phyloP scores from a whole-genome alignment of 768 basidiomycete species.

The Suillus subluteus region DNA sequence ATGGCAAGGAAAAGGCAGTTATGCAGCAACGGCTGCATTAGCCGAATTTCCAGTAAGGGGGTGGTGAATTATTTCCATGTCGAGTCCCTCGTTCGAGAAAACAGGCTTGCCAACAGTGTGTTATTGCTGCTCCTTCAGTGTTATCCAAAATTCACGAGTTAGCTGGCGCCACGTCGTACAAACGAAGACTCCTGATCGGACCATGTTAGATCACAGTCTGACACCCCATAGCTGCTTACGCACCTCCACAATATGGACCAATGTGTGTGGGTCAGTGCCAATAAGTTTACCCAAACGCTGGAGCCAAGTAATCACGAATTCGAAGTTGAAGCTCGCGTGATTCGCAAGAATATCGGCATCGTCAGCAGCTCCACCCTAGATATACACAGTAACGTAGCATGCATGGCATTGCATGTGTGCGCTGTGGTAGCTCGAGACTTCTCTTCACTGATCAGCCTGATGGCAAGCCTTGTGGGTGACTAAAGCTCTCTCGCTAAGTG shows the following conservation, averaged over 20 bases:
- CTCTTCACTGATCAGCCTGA: not conserved
- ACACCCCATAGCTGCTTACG: not conserved
- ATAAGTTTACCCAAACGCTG: not conserved
- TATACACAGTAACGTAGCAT: not conserved
- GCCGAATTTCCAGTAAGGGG: not conserved
- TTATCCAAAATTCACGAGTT: conserved; percentile 12
- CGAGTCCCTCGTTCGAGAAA: not conserved
- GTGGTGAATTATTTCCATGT: not conserved
- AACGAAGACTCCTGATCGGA: not conserved
- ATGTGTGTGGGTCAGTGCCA: not conserved
- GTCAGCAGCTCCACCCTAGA: not conserved
- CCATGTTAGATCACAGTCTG: not conserved
- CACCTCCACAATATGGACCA: not conserved
- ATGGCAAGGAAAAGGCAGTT: not conserved
- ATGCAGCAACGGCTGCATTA: not conserved
- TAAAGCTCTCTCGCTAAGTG: not conserved
- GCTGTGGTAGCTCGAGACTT: not conserved
- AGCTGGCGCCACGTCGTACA: conserved; percentile 3
- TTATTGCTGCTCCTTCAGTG: conserved; percentile 17
- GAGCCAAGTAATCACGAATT: not conserved
- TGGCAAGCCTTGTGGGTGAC: not conserved
- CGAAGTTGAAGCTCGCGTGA: not conserved
- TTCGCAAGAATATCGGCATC: not conserved
- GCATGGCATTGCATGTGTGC: not conserved
- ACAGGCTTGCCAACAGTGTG: not conserved